These are phyloP conservation scores for Verticillium alfalfae DNA, from an alignment of 2,329 filamentous ascomycete species.

Conservation along the genomic window DNA sequence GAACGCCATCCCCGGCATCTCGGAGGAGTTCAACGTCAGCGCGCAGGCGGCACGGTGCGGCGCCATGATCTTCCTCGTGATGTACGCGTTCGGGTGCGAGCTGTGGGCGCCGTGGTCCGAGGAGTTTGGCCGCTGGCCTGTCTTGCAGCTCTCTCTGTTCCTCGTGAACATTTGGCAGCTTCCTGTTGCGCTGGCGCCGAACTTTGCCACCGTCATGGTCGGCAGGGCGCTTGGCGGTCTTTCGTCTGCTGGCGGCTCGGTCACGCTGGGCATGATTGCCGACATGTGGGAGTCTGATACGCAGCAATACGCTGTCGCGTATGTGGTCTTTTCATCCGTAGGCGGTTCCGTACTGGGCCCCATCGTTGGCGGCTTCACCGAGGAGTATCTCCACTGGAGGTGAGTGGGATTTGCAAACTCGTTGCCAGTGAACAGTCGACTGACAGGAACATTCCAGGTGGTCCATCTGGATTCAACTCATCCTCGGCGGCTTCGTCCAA, in stretches of 20 bases:
- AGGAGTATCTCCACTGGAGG: constrained; percentile 62
- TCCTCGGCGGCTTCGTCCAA: constrained; percentile 68
- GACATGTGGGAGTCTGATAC: constrained; percentile 66
- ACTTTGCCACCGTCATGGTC: constrained; percentile 65
- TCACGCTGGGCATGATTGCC: constrained; percentile 70
- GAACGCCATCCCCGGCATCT: constrained; percentile 61
- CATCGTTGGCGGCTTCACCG: constrained; percentile 72
- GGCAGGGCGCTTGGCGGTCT: constrained; percentile 67
- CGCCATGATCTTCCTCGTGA: constrained; percentile 71
- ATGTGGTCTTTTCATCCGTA: constrained; percentile 74
- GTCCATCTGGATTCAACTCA: constrained; percentile 82
- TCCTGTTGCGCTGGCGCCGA: constrained; percentile 66
- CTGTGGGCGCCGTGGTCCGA: constrained; percentile 86
- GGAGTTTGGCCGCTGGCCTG: constrained; percentile 71
- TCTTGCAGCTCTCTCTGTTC: constrained; percentile 67
- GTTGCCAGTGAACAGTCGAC: constrained; percentile 2
- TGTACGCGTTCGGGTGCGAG: constrained; percentile 83
- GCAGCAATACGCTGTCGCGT: constrained; percentile 72
- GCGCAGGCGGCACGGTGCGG: constrained; percentile 65
- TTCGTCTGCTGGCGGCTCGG: constrained; percentile 66
- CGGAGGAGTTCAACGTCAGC: constrained; percentile 62
- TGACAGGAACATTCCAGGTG: constrained; percentile 24
- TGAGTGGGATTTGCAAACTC: constrained; percentile 23
- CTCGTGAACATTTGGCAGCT: constrained; percentile 75
- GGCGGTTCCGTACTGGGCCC: constrained; percentile 72